Evolutionary conservation across 305 asterid genomes (phyloP).

Genomic region (Andrographis paniculata): DNA sequence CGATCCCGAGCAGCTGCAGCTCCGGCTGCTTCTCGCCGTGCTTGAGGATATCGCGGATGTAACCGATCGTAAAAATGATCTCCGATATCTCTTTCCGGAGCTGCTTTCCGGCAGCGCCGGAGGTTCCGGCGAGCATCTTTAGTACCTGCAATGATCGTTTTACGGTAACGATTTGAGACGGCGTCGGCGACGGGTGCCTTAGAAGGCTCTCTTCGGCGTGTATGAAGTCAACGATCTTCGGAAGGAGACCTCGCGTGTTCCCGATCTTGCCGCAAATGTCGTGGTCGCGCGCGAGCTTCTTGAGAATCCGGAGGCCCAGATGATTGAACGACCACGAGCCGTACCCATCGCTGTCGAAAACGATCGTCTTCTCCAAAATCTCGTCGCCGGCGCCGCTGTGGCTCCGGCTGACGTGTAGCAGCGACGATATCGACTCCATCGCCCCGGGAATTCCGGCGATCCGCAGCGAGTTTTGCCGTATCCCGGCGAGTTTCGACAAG

Average conservation of each 20-base stretch:
- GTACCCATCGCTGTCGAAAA: slow-evolving; percentile 37
- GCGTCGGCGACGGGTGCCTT: slow-evolving; percentile 37
- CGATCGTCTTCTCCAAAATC: slow-evolving; percentile 52
- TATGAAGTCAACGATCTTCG: slow-evolving; percentile 67
- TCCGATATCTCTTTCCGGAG: slow-evolving; percentile 80
- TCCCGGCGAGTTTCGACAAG: slow-evolving; percentile 51
- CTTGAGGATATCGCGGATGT: slow-evolving; percentile 57
- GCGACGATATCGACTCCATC: slow-evolving; percentile 69
- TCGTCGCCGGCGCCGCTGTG: slow-evolving; percentile 48
- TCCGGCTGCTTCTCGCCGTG: slow-evolving; percentile 59
- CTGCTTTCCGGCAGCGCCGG: slow-evolving; percentile 73
- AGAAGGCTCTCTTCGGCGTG: slow-evolving; percentile 65
- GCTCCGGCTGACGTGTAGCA: slow-evolving; percentile 51
- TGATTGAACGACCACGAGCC: slow-evolving; percentile 79
- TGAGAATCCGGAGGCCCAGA: slow-evolving; percentile 74
- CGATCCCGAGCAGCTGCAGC: slow-evolving; percentile 66
- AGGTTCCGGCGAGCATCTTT: slow-evolving; percentile 68
- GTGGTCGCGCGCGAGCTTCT: slow-evolving; percentile 82
- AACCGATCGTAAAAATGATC: slow-evolving; percentile 67
- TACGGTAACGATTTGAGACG: slow-evolving; percentile 56
- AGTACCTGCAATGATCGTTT: slow-evolving; percentile 75
- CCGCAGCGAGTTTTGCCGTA: slow-evolving; percentile 55
- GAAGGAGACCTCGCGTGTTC: slow-evolving; percentile 69
- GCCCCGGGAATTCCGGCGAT: slow-evolving; percentile 78
- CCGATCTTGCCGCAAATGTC: slow-evolving; percentile 82